A percentile compares a stretch with the other conserved stretches of the same genome.
Conservation (phyloP, 2,329 filamentous ascomycete genomes). For the Penicillium rolfsii region DNA sequence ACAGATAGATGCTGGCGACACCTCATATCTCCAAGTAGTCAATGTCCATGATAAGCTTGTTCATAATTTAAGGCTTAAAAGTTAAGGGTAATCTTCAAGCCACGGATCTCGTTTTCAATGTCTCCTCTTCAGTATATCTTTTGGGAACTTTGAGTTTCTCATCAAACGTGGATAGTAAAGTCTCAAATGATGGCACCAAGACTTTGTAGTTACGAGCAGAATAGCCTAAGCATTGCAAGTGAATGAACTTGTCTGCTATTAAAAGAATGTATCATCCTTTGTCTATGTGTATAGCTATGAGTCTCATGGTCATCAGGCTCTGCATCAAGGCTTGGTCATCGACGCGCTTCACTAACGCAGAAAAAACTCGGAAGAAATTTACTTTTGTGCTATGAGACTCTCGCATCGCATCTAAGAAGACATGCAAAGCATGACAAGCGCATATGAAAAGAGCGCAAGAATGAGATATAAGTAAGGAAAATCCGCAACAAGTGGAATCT, state of each 20-base stretch:
- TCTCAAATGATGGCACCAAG: background rate
- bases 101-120: background rate
- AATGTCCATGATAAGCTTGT: background rate
- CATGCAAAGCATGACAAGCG: background rate
- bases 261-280: background rate
- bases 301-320: background rate
- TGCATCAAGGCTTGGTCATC: background rate
- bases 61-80: background rate
- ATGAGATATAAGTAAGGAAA: conserved; percentile 4
- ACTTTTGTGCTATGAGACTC: conserved; percentile 7
- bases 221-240: too few species aligned
- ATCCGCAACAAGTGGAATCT: conserved; percentile 13
- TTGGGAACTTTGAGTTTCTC: background rate
- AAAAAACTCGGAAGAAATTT: background rate
- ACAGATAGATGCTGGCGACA: background rate
- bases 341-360: background rate
- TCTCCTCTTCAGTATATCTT: background rate
- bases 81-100: background rate
- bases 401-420: background rate
- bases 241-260: background rate
- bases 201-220: too few species aligned
- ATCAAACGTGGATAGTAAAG: background rate
- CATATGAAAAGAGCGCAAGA: background rate
- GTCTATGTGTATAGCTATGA: background rate
- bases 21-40: background rate